Conservation (phyloP, 345 rosid species). For the Trapa incisa region DNA sequence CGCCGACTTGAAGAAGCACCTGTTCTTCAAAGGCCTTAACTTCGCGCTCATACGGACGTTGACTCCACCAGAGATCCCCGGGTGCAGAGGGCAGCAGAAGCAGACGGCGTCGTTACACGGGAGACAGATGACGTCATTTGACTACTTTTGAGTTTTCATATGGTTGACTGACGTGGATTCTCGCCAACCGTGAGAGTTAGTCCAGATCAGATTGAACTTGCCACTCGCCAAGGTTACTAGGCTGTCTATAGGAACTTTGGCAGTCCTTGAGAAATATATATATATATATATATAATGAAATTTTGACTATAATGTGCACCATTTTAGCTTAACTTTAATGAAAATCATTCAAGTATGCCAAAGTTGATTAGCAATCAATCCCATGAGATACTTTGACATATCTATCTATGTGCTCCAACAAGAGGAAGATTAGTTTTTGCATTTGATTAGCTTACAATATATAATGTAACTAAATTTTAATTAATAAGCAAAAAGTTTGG, state of each 20-base stretch:
- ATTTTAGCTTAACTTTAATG: too few relatives aligned
- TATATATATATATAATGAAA: neutral
- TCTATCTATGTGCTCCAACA: too few relatives aligned
- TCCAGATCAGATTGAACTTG: conserved; percentile 26
- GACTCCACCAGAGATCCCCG: conserved; percentile 63
- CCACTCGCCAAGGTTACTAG: conserved; percentile 3
- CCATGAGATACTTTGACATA: too few relatives aligned
- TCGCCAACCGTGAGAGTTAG: conserved; percentile 20
- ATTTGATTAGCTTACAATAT: too few relatives aligned
- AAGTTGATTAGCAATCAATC: too few relatives aligned
- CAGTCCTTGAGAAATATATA: neutral
- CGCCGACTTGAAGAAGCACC: conserved; percentile 74
- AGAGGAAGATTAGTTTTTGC: too few relatives aligned
- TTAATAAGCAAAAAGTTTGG: neutral
- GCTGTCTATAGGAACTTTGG: neutral
- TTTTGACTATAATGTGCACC: neutral
- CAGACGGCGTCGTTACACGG: conserved; percentile 21
- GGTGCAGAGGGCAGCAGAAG: conserved; percentile 22
- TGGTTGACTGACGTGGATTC: neutral
- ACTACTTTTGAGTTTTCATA: conserved; percentile 31
- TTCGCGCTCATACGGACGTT: conserved; percentile 68
- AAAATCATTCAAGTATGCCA: too few relatives aligned
- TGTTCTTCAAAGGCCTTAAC: conserved; percentile 68
- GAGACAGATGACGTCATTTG: conserved; percentile 36
- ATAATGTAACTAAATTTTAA: neutral